phyloP scores from a whole-genome alignment of 2,329 filamentous ascomycete genomes.

The Ceratocystis alfenasii region DNA sequence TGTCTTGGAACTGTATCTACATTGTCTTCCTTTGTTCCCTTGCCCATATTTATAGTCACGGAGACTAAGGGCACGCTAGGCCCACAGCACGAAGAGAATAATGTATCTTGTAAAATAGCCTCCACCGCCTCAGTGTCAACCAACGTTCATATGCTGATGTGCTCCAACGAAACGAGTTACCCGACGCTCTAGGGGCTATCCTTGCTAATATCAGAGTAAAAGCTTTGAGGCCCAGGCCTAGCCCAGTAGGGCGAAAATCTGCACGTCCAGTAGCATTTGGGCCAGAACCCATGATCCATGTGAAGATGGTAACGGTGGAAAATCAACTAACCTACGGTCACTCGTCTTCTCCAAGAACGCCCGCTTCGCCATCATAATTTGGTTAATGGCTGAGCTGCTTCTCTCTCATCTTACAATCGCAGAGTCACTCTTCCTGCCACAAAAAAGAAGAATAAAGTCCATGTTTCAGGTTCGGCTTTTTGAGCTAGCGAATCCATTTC shows the following conservation, averaged over 20 bases:
- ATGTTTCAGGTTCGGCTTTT: background rate
- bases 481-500: background rate
- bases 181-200: background rate
- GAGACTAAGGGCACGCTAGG: background rate
- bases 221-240: background rate
- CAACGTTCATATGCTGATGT: background rate
- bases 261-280: background rate
- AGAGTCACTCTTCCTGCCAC: background rate
- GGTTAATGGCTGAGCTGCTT: background rate
- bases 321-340: too few relatives aligned
- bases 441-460: background rate
- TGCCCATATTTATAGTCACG: background rate
- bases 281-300: slow-evolving; percentile 5
- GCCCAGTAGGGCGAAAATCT: background rate
- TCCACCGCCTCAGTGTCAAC: background rate
- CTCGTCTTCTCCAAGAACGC: background rate
- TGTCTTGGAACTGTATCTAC: background rate
- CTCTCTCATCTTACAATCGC: background rate
- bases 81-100: background rate
- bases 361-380: background rate
- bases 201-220: slow-evolving; percentile 4
- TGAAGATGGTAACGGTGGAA: background rate
- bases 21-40: background rate
- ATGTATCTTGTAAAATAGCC: background rate
- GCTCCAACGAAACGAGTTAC: background rate